Base-by-base conservation (phyloP, 768 basidiomycete genomes). In the Gyrodon lividus region DNA sequence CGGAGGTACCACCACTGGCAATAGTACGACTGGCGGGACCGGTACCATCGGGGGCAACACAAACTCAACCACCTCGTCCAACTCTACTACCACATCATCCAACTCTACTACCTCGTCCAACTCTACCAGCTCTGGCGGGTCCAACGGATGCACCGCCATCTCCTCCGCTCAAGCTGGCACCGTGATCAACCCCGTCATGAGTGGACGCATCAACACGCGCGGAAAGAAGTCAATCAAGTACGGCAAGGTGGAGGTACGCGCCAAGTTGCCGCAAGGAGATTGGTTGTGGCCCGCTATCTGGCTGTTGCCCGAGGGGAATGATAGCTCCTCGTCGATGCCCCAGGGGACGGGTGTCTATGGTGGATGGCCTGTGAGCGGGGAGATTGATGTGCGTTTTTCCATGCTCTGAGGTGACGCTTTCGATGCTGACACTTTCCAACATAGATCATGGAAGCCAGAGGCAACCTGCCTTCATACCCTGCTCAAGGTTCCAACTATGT, bases 231-330 rank as follows among this genome's bases (percentile, higher is more conserved):
- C 60, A 42, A 78, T 85, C 61, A 70, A 71, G 63, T 84, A 75
- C 50, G 83, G 83, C 31, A 78, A 79, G 54, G 73, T 84, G 47
- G 81, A 83, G 59, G 75, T 84, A 7, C 70, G 74, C 0, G 88
- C 87, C 0, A 83, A 81, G 62, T 59, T 88, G 35, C 85, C 86
- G 0, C 67, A 69, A 19, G 83, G 83, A 54, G 73, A 74, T 31
- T 73, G 73, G 72, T 39, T 66, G 2, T 67, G 66, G 66, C 66
- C 66, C 2, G 66, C 66, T 5, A 69, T 67, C 37, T 67, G 66
- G 66, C 60, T 67, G 68, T 19, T 72, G 6, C 65, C 69, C 19
- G 54, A 59, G 39, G 50, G 63, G 0, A 67, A 66, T 44, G 50
- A 46, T 34, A 50, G 66, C 6, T 56, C 62, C 30, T 1, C 57